Evolutionary conservation across 192 early-diverging fungal species (phyloP).

Genomic region (Coemansia sp.): DNA sequence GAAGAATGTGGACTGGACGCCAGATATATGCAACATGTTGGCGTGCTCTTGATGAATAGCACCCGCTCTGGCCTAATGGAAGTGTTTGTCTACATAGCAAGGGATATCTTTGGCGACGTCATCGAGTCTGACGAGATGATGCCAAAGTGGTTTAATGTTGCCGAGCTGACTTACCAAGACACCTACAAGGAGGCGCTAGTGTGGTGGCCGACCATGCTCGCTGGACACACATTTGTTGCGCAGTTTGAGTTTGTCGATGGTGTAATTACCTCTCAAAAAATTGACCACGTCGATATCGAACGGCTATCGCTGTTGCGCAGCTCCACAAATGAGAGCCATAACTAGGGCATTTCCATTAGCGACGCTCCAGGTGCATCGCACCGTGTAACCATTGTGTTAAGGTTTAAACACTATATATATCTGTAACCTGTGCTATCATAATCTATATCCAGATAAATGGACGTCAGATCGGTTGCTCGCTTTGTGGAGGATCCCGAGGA

Average conservation of each 20-base stretch:
- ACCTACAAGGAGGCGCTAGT: constrained; percentile 53
- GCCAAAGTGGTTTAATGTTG: constrained; percentile 67
- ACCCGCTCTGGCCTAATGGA: constrained; percentile 48
- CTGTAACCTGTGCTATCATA: no score
- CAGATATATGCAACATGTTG: constrained; percentile 51
- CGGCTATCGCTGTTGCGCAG: background rate
- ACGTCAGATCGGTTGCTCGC: constrained; percentile 35
- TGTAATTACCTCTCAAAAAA: constrained; percentile 7
- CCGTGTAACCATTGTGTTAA: background rate
- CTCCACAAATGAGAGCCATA: constrained; percentile 5
- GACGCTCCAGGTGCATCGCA: background rate
- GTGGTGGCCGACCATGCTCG: constrained; percentile 50
- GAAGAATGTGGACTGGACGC: constrained; percentile 63
- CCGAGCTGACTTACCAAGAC: constrained; percentile 61
- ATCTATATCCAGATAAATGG: constrained; percentile 6
- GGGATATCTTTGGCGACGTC: constrained; percentile 54
- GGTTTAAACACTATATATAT: no score
- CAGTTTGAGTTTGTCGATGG: constrained; percentile 28
- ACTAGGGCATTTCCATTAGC: no score
- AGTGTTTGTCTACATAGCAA: constrained; percentile 63
- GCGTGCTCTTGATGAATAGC: constrained; percentile 64
- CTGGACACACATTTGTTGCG: constrained; percentile 23
- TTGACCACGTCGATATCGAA: constrained; percentile 5
- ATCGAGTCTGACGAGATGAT: constrained; percentile 77
- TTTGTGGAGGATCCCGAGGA: constrained; percentile 35